These are phyloP conservation scores for Aspergillus bombycis DNA, from an alignment of 2,329 filamentous ascomycete species.

Conservation along the genomic window DNA sequence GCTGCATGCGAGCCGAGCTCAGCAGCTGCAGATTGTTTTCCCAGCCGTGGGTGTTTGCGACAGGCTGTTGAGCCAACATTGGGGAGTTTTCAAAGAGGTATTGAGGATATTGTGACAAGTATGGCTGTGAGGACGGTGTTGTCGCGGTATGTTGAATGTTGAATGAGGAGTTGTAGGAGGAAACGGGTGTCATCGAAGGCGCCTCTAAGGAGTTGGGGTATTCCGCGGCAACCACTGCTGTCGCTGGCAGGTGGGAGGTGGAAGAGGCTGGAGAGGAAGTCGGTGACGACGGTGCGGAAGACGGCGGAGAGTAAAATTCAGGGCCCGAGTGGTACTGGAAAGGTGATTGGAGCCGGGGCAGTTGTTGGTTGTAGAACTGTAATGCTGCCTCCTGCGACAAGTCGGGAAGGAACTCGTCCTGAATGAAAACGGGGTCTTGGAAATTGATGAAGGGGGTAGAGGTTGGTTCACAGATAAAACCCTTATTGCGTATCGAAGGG, in stretches of 20 bases:
- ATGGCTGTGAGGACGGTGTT: slow-evolving; percentile 34
- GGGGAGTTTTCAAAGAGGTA: slow-evolving; percentile 32
- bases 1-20: slow-evolving; percentile 38
- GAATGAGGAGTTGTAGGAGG: slow-evolving; percentile 43
- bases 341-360: slow-evolving; percentile 35
- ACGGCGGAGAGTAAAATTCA: slow-evolving; percentile 40
- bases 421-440: slow-evolving; percentile 39
- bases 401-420: slow-evolving; percentile 42
- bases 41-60: slow-evolving; percentile 39
- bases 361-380: slow-evolving; percentile 29
- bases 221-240: slow-evolving; percentile 29
- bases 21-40: slow-evolving; percentile 40
- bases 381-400: slow-evolving; percentile 30
- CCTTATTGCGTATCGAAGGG: slow-evolving; percentile 43
- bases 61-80: slow-evolving; percentile 46
- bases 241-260: slow-evolving; percentile 33
- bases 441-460: slow-evolving; percentile 28
- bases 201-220: slow-evolving; percentile 37
- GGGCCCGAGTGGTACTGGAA: slow-evolving; percentile 35
- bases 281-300: slow-evolving; percentile 40
- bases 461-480: slow-evolving; percentile 44
- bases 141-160: slow-evolving; percentile 37
- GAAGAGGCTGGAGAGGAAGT: slow-evolving; percentile 39
- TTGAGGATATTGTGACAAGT: slow-evolving; percentile 34
- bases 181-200: slow-evolving; percentile 44